Base-by-base conservation (phyloP, 352 stramenopile genomes). In the Phytopythium litorale region DNA sequence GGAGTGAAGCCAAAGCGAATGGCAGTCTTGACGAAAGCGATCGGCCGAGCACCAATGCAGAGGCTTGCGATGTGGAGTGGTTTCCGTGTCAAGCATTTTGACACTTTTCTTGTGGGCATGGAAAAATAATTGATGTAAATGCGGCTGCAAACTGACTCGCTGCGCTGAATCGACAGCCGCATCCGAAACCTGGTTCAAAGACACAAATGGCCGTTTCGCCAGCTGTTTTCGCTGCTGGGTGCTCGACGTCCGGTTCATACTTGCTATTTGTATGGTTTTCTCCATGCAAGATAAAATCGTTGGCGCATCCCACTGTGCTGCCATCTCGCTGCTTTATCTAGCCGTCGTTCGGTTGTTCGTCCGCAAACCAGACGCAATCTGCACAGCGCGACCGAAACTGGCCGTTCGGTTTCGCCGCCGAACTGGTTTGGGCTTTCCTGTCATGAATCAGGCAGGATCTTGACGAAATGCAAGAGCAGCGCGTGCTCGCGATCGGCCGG, bases 221-320 rank as follows among this genome's bases (percentile, higher is more conserved):
- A 48, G 42, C 42, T 48, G 42, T 48, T 48, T 48, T 48, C 42
- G 15, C 42, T 48, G 42, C 42, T 48, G 42, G 42, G 42, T 48
- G 42, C 16, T 23, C 7, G 16, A 48, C 6, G n/a, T 48, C 42
- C 42, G 42, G 42, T 48, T 48, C 7, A 7, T 2, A 48, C 16
- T 48, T 23, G 18, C 8, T 25, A 21, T 23, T 23, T 2, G 42
- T 48, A 48, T 48, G 19, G 1, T 7, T 9, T 48, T 19, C 4
- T n/a, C 6, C 16, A 19, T 16, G 42, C 42, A 48, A 48, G 42
- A 43, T 48, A 9, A 21, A 48, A 1, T 21, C 2, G 6, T 15
- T n/a, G 18, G 19, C 42, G 18, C 5, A 12, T 48, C 42, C 42
- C 42, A 48, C 42, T 48, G 13, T 48, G 19, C 7, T 23, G 18